These are phyloP conservation scores for Fusarium lateritium DNA, from an alignment of 2,329 filamentous ascomycete species.

Conservation along the genomic window DNA sequence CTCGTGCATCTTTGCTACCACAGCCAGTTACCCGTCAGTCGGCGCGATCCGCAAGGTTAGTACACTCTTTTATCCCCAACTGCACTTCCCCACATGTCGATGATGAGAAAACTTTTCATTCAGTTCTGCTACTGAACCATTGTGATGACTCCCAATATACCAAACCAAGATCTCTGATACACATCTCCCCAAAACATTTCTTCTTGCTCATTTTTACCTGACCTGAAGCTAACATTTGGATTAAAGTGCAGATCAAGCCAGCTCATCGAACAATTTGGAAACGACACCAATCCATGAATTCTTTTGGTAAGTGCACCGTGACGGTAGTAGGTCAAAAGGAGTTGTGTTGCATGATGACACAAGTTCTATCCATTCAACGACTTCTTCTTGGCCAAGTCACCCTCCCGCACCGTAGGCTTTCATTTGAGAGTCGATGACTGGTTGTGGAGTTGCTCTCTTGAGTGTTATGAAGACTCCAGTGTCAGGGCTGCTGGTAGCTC, in stretches of 20 bases:
- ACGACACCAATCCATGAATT: too few species aligned
- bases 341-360: conserved; percentile 55
- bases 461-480: conserved; percentile 74
- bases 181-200: conserved; percentile 37
- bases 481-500: conserved; percentile 62
- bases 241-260: conserved; percentile 3
- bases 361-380: conserved; percentile 85
- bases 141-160: conserved; percentile 76
- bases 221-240: conserved; percentile 26
- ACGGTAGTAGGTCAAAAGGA: conserved; percentile 5
- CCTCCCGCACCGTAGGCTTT: conserved; percentile 77
- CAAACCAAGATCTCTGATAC: conserved; percentile 74
- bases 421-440: conserved; percentile 68
- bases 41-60: conserved; percentile 28
- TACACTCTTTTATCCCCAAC: background rate
- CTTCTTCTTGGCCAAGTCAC: conserved; percentile 76
- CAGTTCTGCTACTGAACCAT: conserved; percentile 83
- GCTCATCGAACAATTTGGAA: too few species aligned
- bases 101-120: conserved; percentile 76
- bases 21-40: background rate
- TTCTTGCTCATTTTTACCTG: background rate
- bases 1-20: conserved; percentile 10
- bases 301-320: conserved; percentile 30
- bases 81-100: conserved; percentile 51
- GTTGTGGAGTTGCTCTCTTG: conserved; percentile 78